Base-by-base conservation (phyloP, 2,329 filamentous ascomycete genomes). In the Microsporum ferrugineum region DNA sequence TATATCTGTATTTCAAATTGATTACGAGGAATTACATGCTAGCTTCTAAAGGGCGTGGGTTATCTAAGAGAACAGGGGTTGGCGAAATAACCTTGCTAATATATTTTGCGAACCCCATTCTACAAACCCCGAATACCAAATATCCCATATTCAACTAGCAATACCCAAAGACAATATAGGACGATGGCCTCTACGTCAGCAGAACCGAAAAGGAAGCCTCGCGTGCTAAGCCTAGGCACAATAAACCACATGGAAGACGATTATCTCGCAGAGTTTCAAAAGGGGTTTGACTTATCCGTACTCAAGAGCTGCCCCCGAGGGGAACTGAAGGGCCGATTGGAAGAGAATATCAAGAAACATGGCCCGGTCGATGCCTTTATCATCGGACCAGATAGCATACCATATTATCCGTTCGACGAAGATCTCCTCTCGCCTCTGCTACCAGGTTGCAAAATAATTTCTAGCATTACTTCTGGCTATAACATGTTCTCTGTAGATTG, bases 351-450 rank as follows among this genome's bases (percentile, higher is more conserved):
- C 10, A 63, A 66, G 1, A 41, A 47, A 17, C 31, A 67, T 5
- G 78, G 78, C 0, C 76, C 77, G 0, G 73, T 79, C 23, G 76
- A 79, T 49, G 79, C 75, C 0, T 75, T 81, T 59, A 72, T 81
- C 59, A 72, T 80, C 60, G 73, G 76, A 17, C 78, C 81, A 73
- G 78, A 78, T 7, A 78, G 76, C 1, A 70, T 71, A 5, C 77
- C 77, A 0, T 81, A 77, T 59, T 78, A 80, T 60, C 79, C 79
- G 0, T 80, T 82, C 60, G 73, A 80, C 62, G 70, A 73, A 23
- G 76, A 73, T 2, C 65, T 81, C 3, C 70, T 81, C 1, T 60
- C 63, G 3, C 65, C 70, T 2, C 70, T 81, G 7, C 63, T 71
- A 1, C 78, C 78, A 0, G 59, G 70, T 12, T 79, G 76, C 61